Evolutionary conservation across 768 basidiomycete genomes (phyloP), one percentile per base, ranked within the genome.

Genomic region (Hypholoma fasciculare): DNA sequence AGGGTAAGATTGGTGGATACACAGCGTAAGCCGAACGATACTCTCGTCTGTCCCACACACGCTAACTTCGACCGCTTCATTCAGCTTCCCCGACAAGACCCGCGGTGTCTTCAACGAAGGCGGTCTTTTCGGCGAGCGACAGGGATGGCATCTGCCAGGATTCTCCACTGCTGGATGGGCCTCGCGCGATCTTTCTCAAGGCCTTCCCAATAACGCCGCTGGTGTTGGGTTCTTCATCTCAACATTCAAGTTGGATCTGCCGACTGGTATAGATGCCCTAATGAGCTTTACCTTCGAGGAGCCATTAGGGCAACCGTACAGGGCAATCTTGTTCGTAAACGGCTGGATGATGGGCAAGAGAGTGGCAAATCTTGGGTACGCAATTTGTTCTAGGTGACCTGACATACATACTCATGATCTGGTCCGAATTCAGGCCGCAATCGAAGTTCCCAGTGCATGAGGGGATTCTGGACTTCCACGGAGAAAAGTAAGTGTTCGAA

Each of bases 291-390:
- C 78, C 0, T 93, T 92, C 66, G 81, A 85, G 49, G 79, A 86
- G 48, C 70, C 78, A 1, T 65, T 76, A 6, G 78, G 78, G 4
- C 85, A 89, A 64, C 80, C 89, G 20, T 93, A 92, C 65, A 81
- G 91, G 14, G 85, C 87, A 3, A 76, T 84, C 44, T 63, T 94
- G 42, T 93, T 90, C 58, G 87, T 94, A 17, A 93, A 94, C 63
- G 92, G 92, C 12, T 94, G 92, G 92, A 88, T 89, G 83, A 90
- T 90, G 83, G 92, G 92, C 8, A 93, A 92, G 72, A 70, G 86
- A 17, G 79, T 88, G n/a, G 85, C 74, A 13, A 87, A 89, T 64
- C 79, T 89, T 1, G 88, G 88, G 89, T 84, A 60, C 57, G 80
- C 54, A 11, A 43, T 40, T 30, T 27, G 30, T 47, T 54, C 20